A percentile compares a stretch with the other conserved stretches of the same genome.
phyloP scores from a whole-genome alignment of 441 rosid genomes.

The Omphalea diandra region DNA sequence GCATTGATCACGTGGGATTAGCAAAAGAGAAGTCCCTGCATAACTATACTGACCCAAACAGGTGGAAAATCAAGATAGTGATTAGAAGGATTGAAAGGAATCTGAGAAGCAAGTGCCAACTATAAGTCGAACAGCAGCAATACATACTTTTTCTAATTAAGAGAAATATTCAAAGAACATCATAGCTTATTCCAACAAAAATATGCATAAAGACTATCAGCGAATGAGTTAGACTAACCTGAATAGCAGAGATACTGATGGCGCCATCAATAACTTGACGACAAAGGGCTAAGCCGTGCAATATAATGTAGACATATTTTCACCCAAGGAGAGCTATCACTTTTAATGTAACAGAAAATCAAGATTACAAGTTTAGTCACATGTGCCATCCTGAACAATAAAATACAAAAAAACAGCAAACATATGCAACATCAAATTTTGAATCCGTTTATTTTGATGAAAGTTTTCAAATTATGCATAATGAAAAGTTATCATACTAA shows the following conservation, averaged over 20 bases:
- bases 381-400: background rate
- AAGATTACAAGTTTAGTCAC: background rate
- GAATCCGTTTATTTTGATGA: no score
- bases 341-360: background rate
- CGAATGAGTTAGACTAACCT: constrained; percentile 42
- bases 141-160: background rate
- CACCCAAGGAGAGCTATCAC: background rate
- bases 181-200: no score
- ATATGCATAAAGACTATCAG: background rate
- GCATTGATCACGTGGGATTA: background rate
- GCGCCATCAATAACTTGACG: constrained; percentile 88
- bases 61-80: background rate
- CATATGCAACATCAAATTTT: no score
- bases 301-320: constrained; percentile 9
- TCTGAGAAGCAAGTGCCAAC: background rate
- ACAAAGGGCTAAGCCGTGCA: constrained; percentile 83
- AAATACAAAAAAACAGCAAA: background rate
- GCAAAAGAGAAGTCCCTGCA: background rate
- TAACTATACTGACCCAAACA: background rate
- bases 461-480: no score
- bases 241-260: constrained; percentile 91
- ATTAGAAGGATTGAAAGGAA: background rate
- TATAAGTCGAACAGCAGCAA: background rate
- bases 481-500: no score
- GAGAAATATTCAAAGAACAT: no score